Conservation (phyloP, 768 basidiomycete genomes). For the Pisolithus tinctorius region DNA sequence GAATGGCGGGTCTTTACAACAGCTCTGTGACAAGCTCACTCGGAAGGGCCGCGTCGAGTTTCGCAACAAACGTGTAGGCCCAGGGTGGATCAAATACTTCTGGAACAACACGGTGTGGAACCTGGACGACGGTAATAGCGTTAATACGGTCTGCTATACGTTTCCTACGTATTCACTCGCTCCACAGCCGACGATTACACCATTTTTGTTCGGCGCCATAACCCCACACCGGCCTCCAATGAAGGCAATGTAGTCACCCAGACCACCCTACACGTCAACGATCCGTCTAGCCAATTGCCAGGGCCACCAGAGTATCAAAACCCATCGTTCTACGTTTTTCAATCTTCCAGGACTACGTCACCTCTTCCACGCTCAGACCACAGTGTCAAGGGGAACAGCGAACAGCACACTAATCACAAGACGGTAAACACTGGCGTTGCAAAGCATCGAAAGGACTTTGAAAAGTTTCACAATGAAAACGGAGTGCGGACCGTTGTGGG, state of each 20-base stretch:
- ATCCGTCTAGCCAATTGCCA: conserved; percentile 56
- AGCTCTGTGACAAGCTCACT: conserved; percentile 65
- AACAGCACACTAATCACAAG: conserved; percentile 16
- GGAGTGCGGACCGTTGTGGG: conserved; percentile 92
- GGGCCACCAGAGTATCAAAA: conserved; percentile 60
- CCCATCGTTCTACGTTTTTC: conserved; percentile 64
- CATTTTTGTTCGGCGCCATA: conserved; percentile 76
- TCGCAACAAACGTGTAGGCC: conserved; percentile 53
- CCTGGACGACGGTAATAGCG: conserved; percentile 72
- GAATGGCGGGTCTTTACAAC: conserved; percentile 56
- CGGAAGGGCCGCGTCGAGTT: conserved; percentile 57
- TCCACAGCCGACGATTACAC: conserved; percentile 74
- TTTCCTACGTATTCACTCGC: background rate
- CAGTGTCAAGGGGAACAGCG: conserved; percentile 35
- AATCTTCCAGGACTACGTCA: conserved; percentile 15
- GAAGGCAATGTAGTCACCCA: conserved; percentile 7
- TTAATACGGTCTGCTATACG: background rate
- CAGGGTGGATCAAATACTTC: conserved; percentile 85
- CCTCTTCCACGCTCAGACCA: conserved; percentile 23
- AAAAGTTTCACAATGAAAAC: conserved; percentile 83
- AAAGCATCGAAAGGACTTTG: conserved; percentile 68
- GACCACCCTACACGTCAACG: conserved; percentile 51
- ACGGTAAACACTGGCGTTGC: conserved; percentile 43
- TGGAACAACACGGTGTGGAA: conserved; percentile 77
- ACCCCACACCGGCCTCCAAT: conserved; percentile 26